These are phyloP conservation scores for Salix arbutifolia DNA, from an alignment of 345 rosid genomes.

Conservation along the genomic window DNA sequence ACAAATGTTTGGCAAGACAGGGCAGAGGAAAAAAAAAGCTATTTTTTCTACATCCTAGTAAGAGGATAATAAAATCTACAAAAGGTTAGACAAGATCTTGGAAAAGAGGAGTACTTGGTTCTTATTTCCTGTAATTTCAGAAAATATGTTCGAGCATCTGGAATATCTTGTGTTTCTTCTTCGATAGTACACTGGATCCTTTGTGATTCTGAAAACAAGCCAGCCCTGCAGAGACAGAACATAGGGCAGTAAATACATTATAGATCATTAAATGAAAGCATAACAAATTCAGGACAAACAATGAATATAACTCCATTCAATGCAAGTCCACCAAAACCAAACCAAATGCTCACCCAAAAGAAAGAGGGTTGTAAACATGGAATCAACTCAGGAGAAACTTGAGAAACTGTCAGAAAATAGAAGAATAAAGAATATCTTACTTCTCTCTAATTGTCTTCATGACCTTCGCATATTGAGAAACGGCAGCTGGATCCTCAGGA, in stretches of 20 bases:
- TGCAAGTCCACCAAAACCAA: not conserved
- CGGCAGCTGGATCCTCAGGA: slow-evolving; percentile 88
- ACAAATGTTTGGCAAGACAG: not conserved
- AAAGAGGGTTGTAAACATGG: not conserved
- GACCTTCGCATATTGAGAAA: slow-evolving; percentile 73
- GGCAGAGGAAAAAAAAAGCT: not conserved
- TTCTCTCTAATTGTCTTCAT: slow-evolving; percentile 89
- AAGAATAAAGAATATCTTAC: slow-evolving; percentile 36
- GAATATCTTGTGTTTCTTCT: slow-evolving; percentile 59
- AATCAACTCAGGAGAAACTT: not conserved
- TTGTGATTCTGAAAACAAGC: slow-evolving; percentile 75
- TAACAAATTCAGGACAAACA: slow-evolving; percentile 1
- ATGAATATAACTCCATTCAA: not conserved
- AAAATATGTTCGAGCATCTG: slow-evolving; percentile 85
- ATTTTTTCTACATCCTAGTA: not conserved
- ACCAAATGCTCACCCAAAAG: not conserved
- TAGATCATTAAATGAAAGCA: not conserved
- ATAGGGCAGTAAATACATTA: slow-evolving; percentile 12
- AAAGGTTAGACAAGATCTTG: not conserved
- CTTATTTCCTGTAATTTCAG: slow-evolving; percentile 72
- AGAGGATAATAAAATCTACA: not conserved
- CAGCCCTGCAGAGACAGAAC: slow-evolving; percentile 64
- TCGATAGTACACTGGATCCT: slow-evolving; percentile 63
- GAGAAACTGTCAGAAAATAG: not conserved
- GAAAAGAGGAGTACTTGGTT: slow-evolving; percentile 35